phyloP scores from a whole-genome alignment of 1,139 yeast species.

The Pneumocystis carinii region DNA sequence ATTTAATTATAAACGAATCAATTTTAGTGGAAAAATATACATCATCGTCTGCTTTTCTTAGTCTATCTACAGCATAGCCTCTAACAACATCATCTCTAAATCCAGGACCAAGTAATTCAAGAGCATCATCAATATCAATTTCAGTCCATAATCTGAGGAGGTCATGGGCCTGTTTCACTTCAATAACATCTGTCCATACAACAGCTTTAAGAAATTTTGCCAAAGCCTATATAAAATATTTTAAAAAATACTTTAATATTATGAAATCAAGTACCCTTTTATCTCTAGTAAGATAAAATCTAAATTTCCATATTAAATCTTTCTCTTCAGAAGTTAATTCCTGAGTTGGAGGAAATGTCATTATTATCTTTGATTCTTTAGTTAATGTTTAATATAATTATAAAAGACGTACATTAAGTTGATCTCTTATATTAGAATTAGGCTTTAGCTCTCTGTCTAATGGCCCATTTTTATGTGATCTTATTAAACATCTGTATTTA shows the following conservation, averaged over 20 bases:
- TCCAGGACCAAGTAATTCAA: slow-evolving; percentile 68
- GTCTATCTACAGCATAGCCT: slow-evolving; percentile 73
- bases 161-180: slow-evolving; percentile 61
- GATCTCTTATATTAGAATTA: slow-evolving; percentile 66
- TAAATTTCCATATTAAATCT: slow-evolving; percentile 78
- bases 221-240: slow-evolving; percentile 30
- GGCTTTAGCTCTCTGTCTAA: slow-evolving; percentile 81
- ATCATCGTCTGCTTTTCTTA: slow-evolving; percentile 61
- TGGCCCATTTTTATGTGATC: slow-evolving; percentile 62
- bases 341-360: slow-evolving; percentile 70
- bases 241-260: not conserved
- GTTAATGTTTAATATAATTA: not conserved
- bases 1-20: not conserved
- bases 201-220: slow-evolving; percentile 79
- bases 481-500: slow-evolving; percentile 69
- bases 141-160: slow-evolving; percentile 48
- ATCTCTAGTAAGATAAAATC: slow-evolving; percentile 69
- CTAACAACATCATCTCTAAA: slow-evolving; percentile 46
- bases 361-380: slow-evolving; percentile 26
- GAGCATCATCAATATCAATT: slow-evolving; percentile 81
- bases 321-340: slow-evolving; percentile 71
- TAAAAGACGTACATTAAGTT: slow-evolving; percentile 32
- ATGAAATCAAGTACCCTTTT: slow-evolving; percentile 27
- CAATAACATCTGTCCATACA: slow-evolving; percentile 74
- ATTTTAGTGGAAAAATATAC: slow-evolving; percentile 2